phyloP scores from a whole-genome alignment of 495 filamentous ascomycete genomes.

The Trichoderma reesei region DNA sequence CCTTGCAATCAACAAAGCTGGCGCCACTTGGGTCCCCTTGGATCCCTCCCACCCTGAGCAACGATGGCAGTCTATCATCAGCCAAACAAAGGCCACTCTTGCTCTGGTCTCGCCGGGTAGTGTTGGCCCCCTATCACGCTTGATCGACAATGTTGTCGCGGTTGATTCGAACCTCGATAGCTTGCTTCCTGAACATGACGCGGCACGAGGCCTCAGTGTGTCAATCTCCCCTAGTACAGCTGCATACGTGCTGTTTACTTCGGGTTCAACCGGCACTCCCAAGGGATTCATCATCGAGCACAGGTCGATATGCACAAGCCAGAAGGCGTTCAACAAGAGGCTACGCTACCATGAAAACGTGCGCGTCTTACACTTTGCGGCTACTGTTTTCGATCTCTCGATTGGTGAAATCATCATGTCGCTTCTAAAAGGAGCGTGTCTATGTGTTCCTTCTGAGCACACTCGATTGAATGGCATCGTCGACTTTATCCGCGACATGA shows the following conservation, averaged over 20 bases:
- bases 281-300: conserved; percentile 34
- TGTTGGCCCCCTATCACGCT: neutral
- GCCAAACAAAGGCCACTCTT: conserved; percentile 3
- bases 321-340: conserved; percentile 11
- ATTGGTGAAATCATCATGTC: conserved; percentile 60
- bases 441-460: conserved; percentile 43
- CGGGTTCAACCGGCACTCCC: conserved; percentile 45
- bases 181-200: neutral
- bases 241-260: conserved; percentile 44
- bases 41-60: conserved; percentile 44
- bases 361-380: conserved; percentile 55
- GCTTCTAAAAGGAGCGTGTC: conserved; percentile 46
- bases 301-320: conserved; percentile 21
- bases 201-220: conserved; percentile 8
- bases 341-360: conserved; percentile 29
- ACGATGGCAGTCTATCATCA: conserved; percentile 25
- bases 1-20: conserved; percentile 47
- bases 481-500: neutral
- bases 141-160: neutral
- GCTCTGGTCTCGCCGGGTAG: neutral
- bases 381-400: conserved; percentile 59
- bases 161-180: neutral
- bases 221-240: conserved; percentile 39
- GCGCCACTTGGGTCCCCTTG: conserved; percentile 46
- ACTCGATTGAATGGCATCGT: neutral